A percentile compares a stretch with the other conserved stretches of the same genome.
phyloP scores from a whole-genome alignment of 2,329 filamentous ascomycete species.

The Cladosporium phlei region DNA sequence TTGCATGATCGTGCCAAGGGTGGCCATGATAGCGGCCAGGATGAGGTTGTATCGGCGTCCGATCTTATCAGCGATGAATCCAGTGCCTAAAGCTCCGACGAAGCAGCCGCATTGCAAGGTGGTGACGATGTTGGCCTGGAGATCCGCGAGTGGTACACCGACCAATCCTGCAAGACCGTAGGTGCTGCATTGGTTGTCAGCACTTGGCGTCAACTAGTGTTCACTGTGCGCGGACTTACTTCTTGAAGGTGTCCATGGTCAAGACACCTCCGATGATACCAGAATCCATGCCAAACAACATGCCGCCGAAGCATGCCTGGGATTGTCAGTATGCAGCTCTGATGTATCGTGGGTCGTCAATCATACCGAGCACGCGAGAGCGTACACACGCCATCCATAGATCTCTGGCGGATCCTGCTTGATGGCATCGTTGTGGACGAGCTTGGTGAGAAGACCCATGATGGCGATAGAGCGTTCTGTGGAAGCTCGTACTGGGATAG shows the following conservation, averaged over 20 bases:
- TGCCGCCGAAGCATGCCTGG: slow-evolving; percentile 61
- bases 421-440: slow-evolving; percentile 69
- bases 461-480: slow-evolving; percentile 3
- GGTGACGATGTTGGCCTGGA: slow-evolving; percentile 66
- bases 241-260: slow-evolving; percentile 54
- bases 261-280: slow-evolving; percentile 66
- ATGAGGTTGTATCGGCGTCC: slow-evolving; percentile 56
- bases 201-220: background rate
- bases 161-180: slow-evolving; percentile 44
- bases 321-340: slow-evolving; percentile 25
- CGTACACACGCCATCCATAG: slow-evolving; percentile 65
- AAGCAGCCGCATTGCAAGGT: slow-evolving; percentile 67
- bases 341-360: slow-evolving; percentile 60
- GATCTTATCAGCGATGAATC: slow-evolving; percentile 50
- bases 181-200: slow-evolving; percentile 36
- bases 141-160: slow-evolving; percentile 45
- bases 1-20: slow-evolving; percentile 61
- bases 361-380: slow-evolving; percentile 54
- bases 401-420: slow-evolving; percentile 61
- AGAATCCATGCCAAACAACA: slow-evolving; percentile 63
- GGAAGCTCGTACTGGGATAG: slow-evolving; percentile 6
- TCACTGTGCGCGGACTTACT: slow-evolving; percentile 34
- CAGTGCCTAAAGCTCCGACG: slow-evolving; percentile 56
- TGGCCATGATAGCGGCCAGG: slow-evolving; percentile 52
- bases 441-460: slow-evolving; percentile 45